These are phyloP conservation scores for Teunomyces aglyptinius DNA, from an alignment of 805 yeast genomes.

Conservation along the genomic window DNA sequence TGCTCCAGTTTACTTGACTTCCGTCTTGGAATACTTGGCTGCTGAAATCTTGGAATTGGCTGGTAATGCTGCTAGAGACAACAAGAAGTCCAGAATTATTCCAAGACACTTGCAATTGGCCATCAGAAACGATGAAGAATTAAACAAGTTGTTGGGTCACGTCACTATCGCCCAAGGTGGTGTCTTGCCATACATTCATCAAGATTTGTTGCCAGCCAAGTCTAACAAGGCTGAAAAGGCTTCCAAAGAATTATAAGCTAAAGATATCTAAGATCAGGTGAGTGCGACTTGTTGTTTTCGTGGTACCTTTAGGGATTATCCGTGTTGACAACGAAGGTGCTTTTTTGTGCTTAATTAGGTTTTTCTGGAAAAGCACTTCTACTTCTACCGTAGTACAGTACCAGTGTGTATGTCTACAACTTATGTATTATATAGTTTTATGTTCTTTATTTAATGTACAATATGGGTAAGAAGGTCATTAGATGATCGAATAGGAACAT, in stretches of 20 bases:
- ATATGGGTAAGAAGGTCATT: background rate
- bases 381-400: slow-evolving; percentile 3
- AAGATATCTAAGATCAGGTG: background rate
- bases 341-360: slow-evolving; percentile 1
- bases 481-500: too few species aligned
- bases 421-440: slow-evolving; percentile 4
- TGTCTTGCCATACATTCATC: slow-evolving; percentile 97
- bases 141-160: slow-evolving; percentile 87
- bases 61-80: slow-evolving; percentile 97
- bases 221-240: slow-evolving; percentile 58
- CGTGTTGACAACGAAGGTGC: background rate
- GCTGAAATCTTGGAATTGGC: slow-evolving; percentile 98
- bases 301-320: background rate
- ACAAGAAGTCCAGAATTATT: slow-evolving; percentile 65
- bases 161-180: slow-evolving; percentile 96
- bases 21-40: slow-evolving; percentile 94
- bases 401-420: slow-evolving; percentile 3
- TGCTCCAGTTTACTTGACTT: slow-evolving; percentile 97
- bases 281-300: background rate
- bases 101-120: slow-evolving; percentile 99
- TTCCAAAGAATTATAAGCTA: slow-evolving; percentile 60
- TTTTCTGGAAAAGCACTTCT: slow-evolving; percentile 3
- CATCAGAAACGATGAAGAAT: slow-evolving; percentile 98
- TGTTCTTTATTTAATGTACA: slow-evolving; percentile 4
- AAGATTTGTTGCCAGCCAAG: slow-evolving; percentile 84